phyloP scores from a whole-genome alignment of 2,329 filamentous ascomycete species.

The Thielaviopsis musarum region DNA sequence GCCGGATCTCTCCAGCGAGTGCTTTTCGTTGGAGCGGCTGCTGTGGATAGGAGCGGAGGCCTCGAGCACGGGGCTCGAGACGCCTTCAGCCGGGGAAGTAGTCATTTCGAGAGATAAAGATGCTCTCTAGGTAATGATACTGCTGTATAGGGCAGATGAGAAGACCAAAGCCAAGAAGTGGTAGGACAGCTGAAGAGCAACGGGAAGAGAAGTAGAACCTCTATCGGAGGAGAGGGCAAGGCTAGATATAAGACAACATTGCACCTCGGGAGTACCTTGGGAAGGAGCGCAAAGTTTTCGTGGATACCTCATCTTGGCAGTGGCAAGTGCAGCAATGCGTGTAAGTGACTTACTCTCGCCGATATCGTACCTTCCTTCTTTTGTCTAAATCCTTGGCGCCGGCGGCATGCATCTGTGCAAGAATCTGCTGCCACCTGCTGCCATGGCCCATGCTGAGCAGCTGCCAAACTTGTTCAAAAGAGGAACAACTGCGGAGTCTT shows the following conservation, averaged over 20 bases:
- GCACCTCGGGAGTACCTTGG: not conserved
- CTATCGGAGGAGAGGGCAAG: not conserved
- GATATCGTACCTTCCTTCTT: slow-evolving; percentile 5
- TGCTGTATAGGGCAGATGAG: not conserved
- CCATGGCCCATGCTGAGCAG: not conserved
- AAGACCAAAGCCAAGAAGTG: not conserved
- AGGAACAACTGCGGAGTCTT: no score
- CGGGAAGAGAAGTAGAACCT: not conserved
- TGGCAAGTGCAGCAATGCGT: not conserved
- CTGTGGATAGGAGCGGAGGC: not conserved
- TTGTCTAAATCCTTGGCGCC: not conserved
- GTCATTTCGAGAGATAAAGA: not conserved
- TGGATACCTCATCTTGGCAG: not conserved
- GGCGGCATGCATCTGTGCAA: not conserved
- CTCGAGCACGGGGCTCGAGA: not conserved
- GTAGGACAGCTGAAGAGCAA: not conserved
- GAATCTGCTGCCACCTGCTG: not conserved
- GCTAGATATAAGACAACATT: not conserved
- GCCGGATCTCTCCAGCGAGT: slow-evolving; percentile 12
- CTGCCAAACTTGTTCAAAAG: not conserved
- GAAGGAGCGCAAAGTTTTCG: not conserved
- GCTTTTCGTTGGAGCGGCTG: slow-evolving; percentile 2
- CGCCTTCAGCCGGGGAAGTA: not conserved
- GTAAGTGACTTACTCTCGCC: not conserved
- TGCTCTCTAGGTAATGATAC: not conserved